A percentile compares a stretch with the other conserved stretches of the same genome.
These are phyloP conservation scores for Carex cristatella DNA, from an alignment of 176 grass and related monocot genomes.

Conservation along the genomic window DNA sequence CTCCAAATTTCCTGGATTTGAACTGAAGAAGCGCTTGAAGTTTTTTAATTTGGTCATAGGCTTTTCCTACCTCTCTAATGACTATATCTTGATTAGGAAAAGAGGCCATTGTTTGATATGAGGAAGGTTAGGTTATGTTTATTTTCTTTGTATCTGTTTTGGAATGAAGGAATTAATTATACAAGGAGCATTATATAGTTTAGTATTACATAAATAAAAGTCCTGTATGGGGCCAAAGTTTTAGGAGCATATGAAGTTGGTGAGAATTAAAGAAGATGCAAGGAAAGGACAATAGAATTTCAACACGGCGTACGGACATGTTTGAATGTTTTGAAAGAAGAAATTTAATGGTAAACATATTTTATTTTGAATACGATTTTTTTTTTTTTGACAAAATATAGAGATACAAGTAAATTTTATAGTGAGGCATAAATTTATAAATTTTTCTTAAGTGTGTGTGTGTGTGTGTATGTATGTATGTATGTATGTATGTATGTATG, in stretches of 20 bases:
- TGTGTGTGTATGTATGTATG: no score
- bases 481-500: no score
- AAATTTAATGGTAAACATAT: not conserved
- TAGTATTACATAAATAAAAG: not conserved
- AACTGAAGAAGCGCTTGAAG: slow-evolving; percentile 7
- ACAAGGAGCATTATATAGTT: no score
- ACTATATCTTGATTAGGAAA: not conserved
- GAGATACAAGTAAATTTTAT: no score
- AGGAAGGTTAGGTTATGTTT: not conserved
- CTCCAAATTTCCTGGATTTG: not conserved
- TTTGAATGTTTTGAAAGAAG: not conserved
- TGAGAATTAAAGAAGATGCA: not conserved
- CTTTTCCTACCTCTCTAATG: slow-evolving; percentile 14
- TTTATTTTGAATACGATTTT: no score
- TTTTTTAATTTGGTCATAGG: not conserved
- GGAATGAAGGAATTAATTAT: not conserved
- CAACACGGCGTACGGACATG: not conserved
- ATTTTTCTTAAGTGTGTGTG: no score
- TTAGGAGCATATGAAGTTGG: not conserved
- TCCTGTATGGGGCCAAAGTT: not conserved
- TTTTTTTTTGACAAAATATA: no score
- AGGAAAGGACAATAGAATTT: not conserved
- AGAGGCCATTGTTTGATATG: not conserved
- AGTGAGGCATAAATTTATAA: no score
- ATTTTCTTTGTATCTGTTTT: not conserved